Percentiles rank a stretch among this genome's conserved stretches.
Evolutionary conservation across 192 early-diverging fungal genomes (phyloP).

Genomic region (Physocladia obscura): DNA sequence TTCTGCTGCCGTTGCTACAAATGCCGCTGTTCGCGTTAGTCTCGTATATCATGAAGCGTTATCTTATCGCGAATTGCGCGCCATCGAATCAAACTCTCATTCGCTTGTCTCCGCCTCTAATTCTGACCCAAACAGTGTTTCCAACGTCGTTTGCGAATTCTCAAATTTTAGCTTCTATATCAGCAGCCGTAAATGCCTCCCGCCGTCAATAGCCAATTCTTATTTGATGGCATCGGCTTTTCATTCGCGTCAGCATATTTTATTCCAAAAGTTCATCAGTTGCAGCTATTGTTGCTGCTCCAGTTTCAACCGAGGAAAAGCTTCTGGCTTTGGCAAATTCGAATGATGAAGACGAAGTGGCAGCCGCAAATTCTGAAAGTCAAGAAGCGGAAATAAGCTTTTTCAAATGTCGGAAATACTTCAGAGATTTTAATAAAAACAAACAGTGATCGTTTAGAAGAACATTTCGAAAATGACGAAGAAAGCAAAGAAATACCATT

Average conservation of each 20-base stretch:
- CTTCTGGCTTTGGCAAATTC: not conserved
- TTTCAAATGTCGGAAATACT: not conserved
- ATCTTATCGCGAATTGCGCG: constrained; percentile 31
- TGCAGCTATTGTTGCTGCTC: not conserved
- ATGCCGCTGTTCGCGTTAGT: constrained; percentile 36
- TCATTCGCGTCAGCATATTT: constrained; percentile 2
- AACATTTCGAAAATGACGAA: no score
- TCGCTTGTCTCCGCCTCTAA: not conserved
- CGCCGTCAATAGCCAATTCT: not conserved
- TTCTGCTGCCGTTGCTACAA: constrained; percentile 38
- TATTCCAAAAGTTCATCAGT: no score
- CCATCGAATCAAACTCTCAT: constrained; percentile 14
- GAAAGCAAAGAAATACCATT: no score
- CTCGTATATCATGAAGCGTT: constrained; percentile 43
- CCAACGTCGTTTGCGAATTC: not conserved
- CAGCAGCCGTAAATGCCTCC: not conserved
- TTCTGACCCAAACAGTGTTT: not conserved
- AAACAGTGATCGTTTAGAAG: no score
- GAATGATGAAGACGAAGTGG: not conserved
- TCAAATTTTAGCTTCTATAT: not conserved
- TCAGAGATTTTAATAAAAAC: not conserved
- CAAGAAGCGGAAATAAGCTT: not conserved
- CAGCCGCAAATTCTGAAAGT: not conserved
- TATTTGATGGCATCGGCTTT: not conserved
- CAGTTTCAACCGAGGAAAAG: not conserved